Base-by-base conservation (phyloP, 208 protist species). In the Acanthamoeba healyi region DNA sequence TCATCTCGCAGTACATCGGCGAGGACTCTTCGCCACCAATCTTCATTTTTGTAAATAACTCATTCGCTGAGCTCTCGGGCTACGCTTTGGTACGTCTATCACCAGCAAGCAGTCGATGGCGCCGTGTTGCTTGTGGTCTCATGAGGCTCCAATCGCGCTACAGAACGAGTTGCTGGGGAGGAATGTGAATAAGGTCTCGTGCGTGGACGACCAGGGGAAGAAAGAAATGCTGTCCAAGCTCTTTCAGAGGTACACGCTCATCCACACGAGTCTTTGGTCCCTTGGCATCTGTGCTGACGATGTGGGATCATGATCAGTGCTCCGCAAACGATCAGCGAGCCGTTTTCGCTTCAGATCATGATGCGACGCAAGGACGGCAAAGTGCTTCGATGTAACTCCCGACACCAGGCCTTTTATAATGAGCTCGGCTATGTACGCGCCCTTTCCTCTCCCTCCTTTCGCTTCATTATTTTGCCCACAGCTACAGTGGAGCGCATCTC, bases 21-120 rank as follows among this genome's bases (percentile, higher is more conserved):
- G 77, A 86, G 77, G 77, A 86, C 46, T 86, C 77, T 0, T 86
- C 77, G 44, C 77, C 77, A 26, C 77, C 77, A 7, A 86, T 86
- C 44, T 86, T 86, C 44, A 86, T 86, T 38, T 86, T 86, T 86
- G 77, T 86, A 51, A 86, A 86, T 58, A 86, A 86, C n/a, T 14
- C 44, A 6, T 86, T 86, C 38, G 77, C 77, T 12, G 77, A 86
- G 46, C 77, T 86, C 15, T 86, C 77, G 77, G 77, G 77, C 9
- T 86, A 58, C 32, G 77, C 77, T 24, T 38, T 86, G 77, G 77
- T 86, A 58, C 19, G 38, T 77, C 15, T 24, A 24, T 6, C 9
- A 12, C 32, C 34, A 14, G 6, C 65, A 17, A 12, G 32, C 56
- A 49, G 44, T 49, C 10, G 14, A 22, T 54, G 1, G 12, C n/a